Base-by-base conservation (phyloP, 177 flowering plant species). In the Telopea speciosissima region DNA sequence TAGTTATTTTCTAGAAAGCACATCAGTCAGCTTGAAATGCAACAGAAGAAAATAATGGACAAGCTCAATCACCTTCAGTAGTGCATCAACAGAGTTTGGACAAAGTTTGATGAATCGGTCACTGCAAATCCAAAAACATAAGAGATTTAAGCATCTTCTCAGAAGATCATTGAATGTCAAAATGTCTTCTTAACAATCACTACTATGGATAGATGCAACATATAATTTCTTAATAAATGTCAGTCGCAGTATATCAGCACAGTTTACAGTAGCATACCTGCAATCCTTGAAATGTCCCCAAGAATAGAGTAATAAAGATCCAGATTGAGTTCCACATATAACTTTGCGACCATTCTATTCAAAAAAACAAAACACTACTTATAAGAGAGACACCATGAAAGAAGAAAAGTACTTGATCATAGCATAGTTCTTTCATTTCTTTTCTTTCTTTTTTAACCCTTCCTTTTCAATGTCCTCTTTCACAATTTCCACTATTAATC, bases 281-380 rank as follows among this genome's bases (percentile, higher is more conserved):
- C 96, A 91, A 79, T 96, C 98, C 83, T 89, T 84, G 86, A 93
- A 91, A 75, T 72, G 83, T 8, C 98, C 99, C 98, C 98, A 96
- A 23, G 98, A 91, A 77, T 96, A 96, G 70, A 96, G 68, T 40
- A 96, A 74, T 8, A 96, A 61, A 40, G 84, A 81, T 58, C 99
- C 99, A 80, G 66, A 81, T 68, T 93, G 98, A 63, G 96, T 83
- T 72, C 96, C 93, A 77, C 96, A 96, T 44, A 96, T 71, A 66
- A 96, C 95, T 83, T 96, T 93, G 49, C 84, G 79, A 63, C 97
- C 99, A 85, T 91, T 88, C 99, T 96, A 84, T 74, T 62, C 24
- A 63, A 40, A 70, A 72, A 59, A 33, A 52, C 7, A 56, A 56
- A 19, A 56, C 14, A 21, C 23, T 56, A 17, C 60, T 63, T 28